Conservation (phyloP, 2,329 filamentous ascomycete species). For the Fusarium luffae region DNA sequence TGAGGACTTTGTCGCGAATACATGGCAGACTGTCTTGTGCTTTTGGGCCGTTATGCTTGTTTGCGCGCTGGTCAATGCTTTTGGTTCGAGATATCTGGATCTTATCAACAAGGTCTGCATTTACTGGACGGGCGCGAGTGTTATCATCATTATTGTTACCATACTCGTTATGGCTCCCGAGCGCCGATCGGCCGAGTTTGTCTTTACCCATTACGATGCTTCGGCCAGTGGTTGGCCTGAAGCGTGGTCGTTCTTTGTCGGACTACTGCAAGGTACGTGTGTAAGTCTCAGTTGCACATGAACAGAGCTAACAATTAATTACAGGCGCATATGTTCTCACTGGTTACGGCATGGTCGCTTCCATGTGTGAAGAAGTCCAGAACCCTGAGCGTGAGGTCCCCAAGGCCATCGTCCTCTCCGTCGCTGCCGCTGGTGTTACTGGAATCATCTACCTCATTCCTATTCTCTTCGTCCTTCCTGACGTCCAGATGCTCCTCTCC, state of each 20-base stretch:
- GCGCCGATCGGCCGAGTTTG: constrained; percentile 72
- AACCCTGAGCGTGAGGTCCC: constrained; percentile 71
- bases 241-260: constrained; percentile 69
- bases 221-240: constrained; percentile 75
- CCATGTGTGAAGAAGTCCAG: constrained; percentile 71
- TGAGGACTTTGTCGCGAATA: constrained; percentile 65
- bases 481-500: constrained; percentile 69
- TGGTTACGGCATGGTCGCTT: constrained; percentile 64
- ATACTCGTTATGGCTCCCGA: constrained; percentile 72
- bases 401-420: constrained; percentile 74
- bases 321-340: constrained; percentile 55
- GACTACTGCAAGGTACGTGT: constrained; percentile 62
- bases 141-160: constrained; percentile 76
- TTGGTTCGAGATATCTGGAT: constrained; percentile 68
- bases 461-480: constrained; percentile 79
- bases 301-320: constrained; percentile 11
- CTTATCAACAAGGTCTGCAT: constrained; percentile 77
- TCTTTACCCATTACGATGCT: constrained; percentile 77
- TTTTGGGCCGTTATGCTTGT: constrained; percentile 74
- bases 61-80: constrained; percentile 75
- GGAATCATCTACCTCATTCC: constrained; percentile 75
- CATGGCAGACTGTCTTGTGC: constrained; percentile 80
- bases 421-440: constrained; percentile 72
- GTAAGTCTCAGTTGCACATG: neutral
- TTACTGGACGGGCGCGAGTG: constrained; percentile 77